A percentile compares a stretch with the other conserved stretches of the same genome.
Conservation (phyloP, 352 stramenopile species). For the Globisporangium cylindrosporum region DNA sequence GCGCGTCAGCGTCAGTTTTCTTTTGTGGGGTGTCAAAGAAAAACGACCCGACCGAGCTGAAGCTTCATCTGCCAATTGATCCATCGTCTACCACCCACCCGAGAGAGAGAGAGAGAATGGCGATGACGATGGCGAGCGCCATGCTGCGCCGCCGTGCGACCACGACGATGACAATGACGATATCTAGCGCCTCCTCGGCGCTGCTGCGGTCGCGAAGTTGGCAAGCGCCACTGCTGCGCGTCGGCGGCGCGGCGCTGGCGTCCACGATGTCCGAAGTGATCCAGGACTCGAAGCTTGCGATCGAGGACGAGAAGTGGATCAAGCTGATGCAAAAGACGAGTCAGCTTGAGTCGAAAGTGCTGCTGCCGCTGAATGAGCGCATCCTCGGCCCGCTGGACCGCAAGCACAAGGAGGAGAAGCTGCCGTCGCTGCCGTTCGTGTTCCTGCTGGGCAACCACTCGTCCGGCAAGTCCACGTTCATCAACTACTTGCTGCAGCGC, state of each 20-base stretch:
- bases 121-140: slow-evolving; percentile 15
- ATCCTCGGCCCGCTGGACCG: slow-evolving; percentile 85
- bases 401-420: slow-evolving; percentile 88
- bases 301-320: slow-evolving; percentile 79
- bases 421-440: slow-evolving; percentile 96
- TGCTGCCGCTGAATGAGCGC: slow-evolving; percentile 84
- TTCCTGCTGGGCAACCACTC: slow-evolving; percentile 99
- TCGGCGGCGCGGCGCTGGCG: slow-evolving; percentile 3
- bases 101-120: slow-evolving; percentile 3
- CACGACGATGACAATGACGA: neutral
- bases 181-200: neutral
- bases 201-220: neutral
- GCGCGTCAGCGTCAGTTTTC: neutral
- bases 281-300: slow-evolving; percentile 22
- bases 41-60: slow-evolving; percentile 2
- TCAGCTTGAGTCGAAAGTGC: slow-evolving; percentile 59
- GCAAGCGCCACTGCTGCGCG: neutral
- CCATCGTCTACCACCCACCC: neutral
- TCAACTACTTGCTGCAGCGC: slow-evolving; percentile 97
- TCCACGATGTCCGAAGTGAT: slow-evolving; percentile 26
- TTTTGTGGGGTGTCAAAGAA: slow-evolving; percentile 6
- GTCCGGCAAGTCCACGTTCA: slow-evolving; percentile 98
- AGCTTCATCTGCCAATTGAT: slow-evolving; percentile 10
- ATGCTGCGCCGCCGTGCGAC: slow-evolving; percentile 9
- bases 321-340: slow-evolving; percentile 82